Evolutionary conservation across 306 rosid genomes (phyloP), one percentile per base, ranked within the genome.

Genomic region (Cucumis cinereus): DNA sequence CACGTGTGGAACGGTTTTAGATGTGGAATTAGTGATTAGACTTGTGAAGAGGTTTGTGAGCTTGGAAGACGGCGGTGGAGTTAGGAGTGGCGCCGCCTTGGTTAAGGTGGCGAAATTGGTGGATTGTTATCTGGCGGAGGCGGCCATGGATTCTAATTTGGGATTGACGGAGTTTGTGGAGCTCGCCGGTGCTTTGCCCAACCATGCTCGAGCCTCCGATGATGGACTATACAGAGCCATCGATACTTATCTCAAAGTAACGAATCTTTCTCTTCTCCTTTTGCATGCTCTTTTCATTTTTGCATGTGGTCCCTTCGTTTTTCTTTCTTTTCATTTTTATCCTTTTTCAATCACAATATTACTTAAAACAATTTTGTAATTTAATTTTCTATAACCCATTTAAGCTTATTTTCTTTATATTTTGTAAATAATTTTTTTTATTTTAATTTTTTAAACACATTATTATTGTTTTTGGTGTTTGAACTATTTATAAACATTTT

Each of bases 141-240:
- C 85, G 28, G 97, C 95, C 41, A 45, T 90, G 49, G 99, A 94
- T 76, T 79, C 87, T 4, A 88, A 84, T 76, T 62, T 90, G 77
- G 79, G 83, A 55, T 78, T 90, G 84, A 15, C 84, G 62, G 90
- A 90, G 63, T 90, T 94, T 16, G 80, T 73, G 0, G 77, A 83
- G 2, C 95, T 94, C 13, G 97, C 96, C 8, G 88, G 81, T 19
- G 90, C 92, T 64, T 86, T 91, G 36, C 98, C 98, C 10, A 64
- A 73, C 79, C 94, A 89, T 79, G 87, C 95, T 10, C 90, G 99
- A 30, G 89, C 96, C 10, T 77, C 86, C 1, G 93, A 94, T 23
- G 99, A 94, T 79, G 97, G 97, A 10, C 80, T 94, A 73, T 94
- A 94, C 77, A 79, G 98, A 78, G 97, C 96, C 89, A 76, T 94